phyloP scores from a whole-genome alignment of 352 stramenopile species.

The Phytophthora niederhauseri region DNA sequence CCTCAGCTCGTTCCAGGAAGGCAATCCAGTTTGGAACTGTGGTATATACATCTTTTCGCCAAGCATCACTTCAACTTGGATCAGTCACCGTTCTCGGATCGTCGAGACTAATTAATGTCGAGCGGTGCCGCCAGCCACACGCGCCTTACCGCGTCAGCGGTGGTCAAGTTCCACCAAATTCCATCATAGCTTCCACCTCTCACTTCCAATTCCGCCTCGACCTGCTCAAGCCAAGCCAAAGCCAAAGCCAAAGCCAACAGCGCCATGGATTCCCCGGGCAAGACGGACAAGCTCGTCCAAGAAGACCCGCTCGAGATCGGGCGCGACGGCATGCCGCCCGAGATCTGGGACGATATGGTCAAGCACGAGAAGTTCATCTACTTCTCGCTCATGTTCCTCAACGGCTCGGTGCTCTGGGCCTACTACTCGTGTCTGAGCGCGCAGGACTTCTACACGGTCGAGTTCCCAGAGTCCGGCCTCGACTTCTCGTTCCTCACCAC shows the following conservation, averaged over 20 bases:
- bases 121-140: constrained; percentile 13
- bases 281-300: constrained; percentile 47
- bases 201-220: constrained; percentile 15
- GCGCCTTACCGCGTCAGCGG: constrained; percentile 7
- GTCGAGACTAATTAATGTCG: constrained; percentile 18
- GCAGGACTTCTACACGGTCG: constrained; percentile 56
- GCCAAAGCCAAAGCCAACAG: neutral
- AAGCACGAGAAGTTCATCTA: constrained; percentile 56
- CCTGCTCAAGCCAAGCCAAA: neutral
- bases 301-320: constrained; percentile 27
- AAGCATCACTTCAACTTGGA: constrained; percentile 28
- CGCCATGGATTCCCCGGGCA: constrained; percentile 32
- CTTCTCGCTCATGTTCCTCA: constrained; percentile 71
- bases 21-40: constrained; percentile 1
- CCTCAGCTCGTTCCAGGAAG: neutral
- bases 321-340: constrained; percentile 49
- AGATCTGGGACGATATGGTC: constrained; percentile 62
- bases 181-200: constrained; percentile 4
- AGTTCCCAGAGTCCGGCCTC: constrained; percentile 52
- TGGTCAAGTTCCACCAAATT: constrained; percentile 13
- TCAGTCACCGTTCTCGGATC: constrained; percentile 18
- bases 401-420: constrained; percentile 67
- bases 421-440: constrained; percentile 74
- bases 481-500: constrained; percentile 72
- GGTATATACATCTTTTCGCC: constrained; percentile 13